Percentiles rank a stretch among this genome's conserved stretches.
phyloP scores from a whole-genome alignment of 768 basidiomycete genomes.

The Suillus ampliporus region DNA sequence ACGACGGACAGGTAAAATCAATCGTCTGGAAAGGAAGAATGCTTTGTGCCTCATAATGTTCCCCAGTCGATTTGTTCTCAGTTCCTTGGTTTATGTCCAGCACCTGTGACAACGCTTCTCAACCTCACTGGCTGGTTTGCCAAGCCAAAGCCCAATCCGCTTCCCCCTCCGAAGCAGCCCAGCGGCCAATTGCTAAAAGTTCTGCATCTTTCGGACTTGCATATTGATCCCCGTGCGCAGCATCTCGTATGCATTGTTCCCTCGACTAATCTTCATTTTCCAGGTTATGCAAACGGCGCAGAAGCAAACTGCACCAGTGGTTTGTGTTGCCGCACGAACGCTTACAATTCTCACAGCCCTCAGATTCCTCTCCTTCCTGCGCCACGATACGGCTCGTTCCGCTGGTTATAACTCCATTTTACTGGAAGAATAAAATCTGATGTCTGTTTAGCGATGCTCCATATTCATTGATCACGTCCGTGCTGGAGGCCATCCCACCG shows the following conservation, averaged over 20 bases:
- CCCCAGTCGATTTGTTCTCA: conserved; percentile 61
- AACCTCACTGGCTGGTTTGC: conserved; percentile 73
- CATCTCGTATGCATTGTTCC: conserved; percentile 3
- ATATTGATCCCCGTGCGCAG: conserved; percentile 70
- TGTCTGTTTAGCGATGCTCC: conserved; percentile 61
- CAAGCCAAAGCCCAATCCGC: conserved; percentile 75
- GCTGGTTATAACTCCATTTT: conserved; percentile 46
- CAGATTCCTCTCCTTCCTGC: conserved; percentile 59
- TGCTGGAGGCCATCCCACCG: conserved; percentile 68
- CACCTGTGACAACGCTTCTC: conserved; percentile 62
- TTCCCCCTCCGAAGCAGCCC: conserved; percentile 60
- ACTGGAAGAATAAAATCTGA: conserved; percentile 7
- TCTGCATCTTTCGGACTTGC: conserved; percentile 78
- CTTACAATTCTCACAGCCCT: conserved; percentile 54
- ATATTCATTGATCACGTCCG: conserved; percentile 60
- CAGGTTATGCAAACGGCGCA: conserved; percentile 71
- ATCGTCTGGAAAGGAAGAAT: not conserved
- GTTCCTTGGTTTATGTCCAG: conserved; percentile 60
- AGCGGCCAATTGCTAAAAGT: conserved; percentile 74
- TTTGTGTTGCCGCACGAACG: conserved; percentile 67
- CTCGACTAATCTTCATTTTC: conserved; percentile 4
- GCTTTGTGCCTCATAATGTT: not conserved
- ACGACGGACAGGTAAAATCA: conserved; percentile 67
- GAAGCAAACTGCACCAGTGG: conserved; percentile 76
- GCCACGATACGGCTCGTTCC: conserved; percentile 69